Base-by-base conservation (phyloP, 1,284 basidiomycete species). In the Austroboletus novae-zelandiae region DNA sequence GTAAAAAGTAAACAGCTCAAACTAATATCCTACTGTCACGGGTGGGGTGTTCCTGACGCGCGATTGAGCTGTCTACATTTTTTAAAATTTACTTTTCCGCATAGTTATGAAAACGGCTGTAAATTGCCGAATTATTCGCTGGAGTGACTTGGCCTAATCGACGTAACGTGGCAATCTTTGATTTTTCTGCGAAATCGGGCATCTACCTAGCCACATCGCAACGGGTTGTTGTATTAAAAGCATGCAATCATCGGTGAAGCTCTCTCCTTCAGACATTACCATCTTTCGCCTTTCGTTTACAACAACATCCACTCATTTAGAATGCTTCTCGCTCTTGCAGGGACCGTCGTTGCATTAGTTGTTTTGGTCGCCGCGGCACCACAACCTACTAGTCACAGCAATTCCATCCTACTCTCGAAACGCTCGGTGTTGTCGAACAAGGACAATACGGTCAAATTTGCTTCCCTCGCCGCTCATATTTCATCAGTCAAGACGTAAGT, bases 251-350 rank as follows among this genome's bases (percentile, higher is more conserved):
- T 30, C 7, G 13, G 25, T 5, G 10, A 8, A 30, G 2, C 1
- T 37, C 29, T 39, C 8, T 27, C 7, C 8, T 18, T 29, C 37
- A 25, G 14, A 29, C 32, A 9, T n/a, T 29, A 29, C n/a, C 8
- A 5, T 43, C 18, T 9, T 15, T 27, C 17, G 11, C 40, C 18
- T 9, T 15, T 27, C 17, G 11, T 30, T 25, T 17, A 15, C 23
- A 35, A 27, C 6, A 30, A 30, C 15, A 11, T 17, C 29, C 43
- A 23, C 30, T 32, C 18, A 1, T 27, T 29, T 20, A 43, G 23
- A 40, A 61, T 64, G 61, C 54, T 35, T 23, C 42, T 64, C 36
- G 15, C 56, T 14, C 43, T 58, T n/a, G 54, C 43, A 9, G 45
- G 51, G 4, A 52, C 50, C 27, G 31, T 57, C 2, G 40, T 49